Percentiles rank a stretch among this genome's conserved stretches.
Conservation (phyloP, 2,329 filamentous ascomycete species). For the Tolypocladium cylindrosporum region DNA sequence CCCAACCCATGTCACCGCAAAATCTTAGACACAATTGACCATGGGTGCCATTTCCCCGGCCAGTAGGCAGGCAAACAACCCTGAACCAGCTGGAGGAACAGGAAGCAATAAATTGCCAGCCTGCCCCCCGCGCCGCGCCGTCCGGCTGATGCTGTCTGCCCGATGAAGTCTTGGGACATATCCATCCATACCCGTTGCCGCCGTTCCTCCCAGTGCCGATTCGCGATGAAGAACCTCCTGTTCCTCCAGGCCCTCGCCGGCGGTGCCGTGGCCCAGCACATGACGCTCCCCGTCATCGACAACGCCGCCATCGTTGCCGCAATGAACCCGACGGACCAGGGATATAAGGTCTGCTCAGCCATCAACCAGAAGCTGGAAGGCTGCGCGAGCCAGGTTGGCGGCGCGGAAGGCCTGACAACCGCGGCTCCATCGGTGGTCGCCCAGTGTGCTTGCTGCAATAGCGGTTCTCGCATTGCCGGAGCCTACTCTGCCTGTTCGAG, state of each 20-base stretch:
- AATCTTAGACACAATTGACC: background rate
- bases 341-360: constrained; percentile 13
- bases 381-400: constrained; percentile 15
- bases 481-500: constrained; percentile 18
- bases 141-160: background rate
- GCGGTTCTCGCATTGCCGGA: constrained; percentile 10
- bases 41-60: background rate
- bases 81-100: background rate
- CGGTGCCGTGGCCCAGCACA: constrained; percentile 15
- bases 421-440: constrained; percentile 12
- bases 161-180: background rate
- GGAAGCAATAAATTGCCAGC: background rate
- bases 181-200: background rate
- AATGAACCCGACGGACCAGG: constrained; percentile 12
- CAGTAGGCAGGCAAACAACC: background rate
- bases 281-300: constrained; percentile 9
- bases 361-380: constrained; percentile 10
- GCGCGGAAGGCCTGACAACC: constrained; percentile 10
- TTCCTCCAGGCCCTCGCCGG: constrained; percentile 12
- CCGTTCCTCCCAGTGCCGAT: background rate
- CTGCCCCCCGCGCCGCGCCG: background rate
- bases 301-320: constrained; percentile 12
- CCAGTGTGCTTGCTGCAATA: constrained; percentile 18
- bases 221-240: constrained; percentile 13
- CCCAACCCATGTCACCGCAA: background rate